Evolutionary conservation across 306 rosid species (phyloP).

Genomic region (Aeschynomene evenia): DNA sequence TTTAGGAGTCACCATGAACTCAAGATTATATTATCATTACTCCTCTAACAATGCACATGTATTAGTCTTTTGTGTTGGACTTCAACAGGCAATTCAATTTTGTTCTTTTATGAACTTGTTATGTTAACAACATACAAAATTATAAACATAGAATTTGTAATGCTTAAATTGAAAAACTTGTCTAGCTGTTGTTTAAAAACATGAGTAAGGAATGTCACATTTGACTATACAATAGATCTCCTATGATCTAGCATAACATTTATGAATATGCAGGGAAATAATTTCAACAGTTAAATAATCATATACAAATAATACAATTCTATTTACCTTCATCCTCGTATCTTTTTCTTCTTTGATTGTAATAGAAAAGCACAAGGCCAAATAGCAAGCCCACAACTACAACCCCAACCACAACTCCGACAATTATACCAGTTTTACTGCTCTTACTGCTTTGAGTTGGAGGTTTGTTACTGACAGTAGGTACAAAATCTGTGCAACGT

Average conservation of each 20-base stretch:
- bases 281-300: constrained; percentile 3
- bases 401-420: constrained; percentile 63
- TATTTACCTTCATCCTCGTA: constrained; percentile 54
- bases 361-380: constrained; percentile 31
- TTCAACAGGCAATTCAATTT: background rate
- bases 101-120: background rate
- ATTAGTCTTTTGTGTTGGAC: background rate
- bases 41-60: background rate
- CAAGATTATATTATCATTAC: too few species aligned
- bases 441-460: constrained; percentile 35
- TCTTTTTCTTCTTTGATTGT: constrained; percentile 48
- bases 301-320: background rate
- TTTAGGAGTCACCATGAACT: too few species aligned
- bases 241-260: background rate
- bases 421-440: constrained; percentile 51
- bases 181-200: background rate
- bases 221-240: background rate
- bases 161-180: background rate
- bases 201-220: background rate
- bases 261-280: background rate
- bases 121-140: background rate
- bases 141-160: background rate
- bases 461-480: constrained; percentile 54
- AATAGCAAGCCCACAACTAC: constrained; percentile 46
- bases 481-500: constrained; percentile 54